Percentiles rank a stretch among this genome's conserved stretches.
These are phyloP conservation scores for Choanephora cucurbitarum DNA, from an alignment of 371 early-diverging fungal species.

Conservation along the genomic window DNA sequence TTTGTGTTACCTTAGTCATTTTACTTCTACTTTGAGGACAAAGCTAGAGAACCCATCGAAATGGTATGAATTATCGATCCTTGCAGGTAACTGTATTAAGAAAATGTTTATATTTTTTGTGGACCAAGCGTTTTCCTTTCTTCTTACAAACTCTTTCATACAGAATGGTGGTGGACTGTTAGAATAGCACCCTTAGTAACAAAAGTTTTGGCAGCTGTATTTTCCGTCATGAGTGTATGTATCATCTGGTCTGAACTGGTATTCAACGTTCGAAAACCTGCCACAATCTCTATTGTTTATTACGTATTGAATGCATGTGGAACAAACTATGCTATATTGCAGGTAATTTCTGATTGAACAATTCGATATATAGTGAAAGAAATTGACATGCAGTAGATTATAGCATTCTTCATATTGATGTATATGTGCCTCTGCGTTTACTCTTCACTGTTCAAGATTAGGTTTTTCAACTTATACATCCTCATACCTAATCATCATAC, in stretches of 20 bases:
- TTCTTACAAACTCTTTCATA: no score
- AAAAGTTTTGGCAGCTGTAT: constrained; percentile 60
- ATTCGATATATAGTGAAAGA: neutral
- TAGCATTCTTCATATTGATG: constrained; percentile 74
- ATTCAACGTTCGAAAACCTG: constrained; percentile 64
- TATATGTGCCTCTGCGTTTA: constrained; percentile 95
- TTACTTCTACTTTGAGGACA: constrained; percentile 17
- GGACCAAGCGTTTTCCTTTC: neutral
- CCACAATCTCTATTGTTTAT: constrained; percentile 58
- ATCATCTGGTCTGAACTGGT: constrained; percentile 94
- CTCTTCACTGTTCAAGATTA: constrained; percentile 83
- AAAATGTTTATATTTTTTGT: neutral
- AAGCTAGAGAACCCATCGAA: neutral
- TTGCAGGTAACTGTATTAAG: constrained; percentile 5
- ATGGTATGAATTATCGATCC: constrained; percentile 11
- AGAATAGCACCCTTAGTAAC: constrained; percentile 66
- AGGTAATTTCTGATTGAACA: constrained; percentile 36
- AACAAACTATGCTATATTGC: constrained; percentile 57
- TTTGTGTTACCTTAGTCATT: constrained; percentile 2
- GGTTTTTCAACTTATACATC: constrained; percentile 80
- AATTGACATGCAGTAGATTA: constrained; percentile 44
- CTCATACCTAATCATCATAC: constrained; percentile 91
- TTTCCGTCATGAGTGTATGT: constrained; percentile 63
- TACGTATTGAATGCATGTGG: constrained; percentile 46
- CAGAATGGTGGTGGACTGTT: constrained; percentile 87